Base-by-base conservation (phyloP, 495 filamentous ascomycete genomes). In the Penicillium pancosmium region DNA sequence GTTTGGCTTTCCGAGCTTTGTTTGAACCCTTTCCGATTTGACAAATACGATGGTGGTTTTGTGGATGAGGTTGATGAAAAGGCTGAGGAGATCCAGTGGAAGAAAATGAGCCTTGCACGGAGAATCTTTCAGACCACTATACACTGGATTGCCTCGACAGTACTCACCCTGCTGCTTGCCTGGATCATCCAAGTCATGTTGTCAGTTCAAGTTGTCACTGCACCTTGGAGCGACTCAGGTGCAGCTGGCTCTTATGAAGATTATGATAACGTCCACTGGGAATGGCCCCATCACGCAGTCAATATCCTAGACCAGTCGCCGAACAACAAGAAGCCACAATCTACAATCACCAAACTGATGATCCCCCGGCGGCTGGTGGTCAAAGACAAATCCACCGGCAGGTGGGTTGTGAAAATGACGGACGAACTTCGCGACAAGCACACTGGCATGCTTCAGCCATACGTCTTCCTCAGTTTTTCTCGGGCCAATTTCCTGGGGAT, bases 381-480 rank as follows among this genome's bases (percentile, higher is more conserved):
- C 19, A 52, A 54, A 27, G 59, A 61, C 27, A 25, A 36, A 18
- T 10, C 36, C 3, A 48, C 50, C 5, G 34, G 48, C 0, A 33
- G 40, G 3, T 61, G 54, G 54, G 34, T 61, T 9, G 50, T 46
- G 19, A 61, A 43, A 23, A 51, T 46, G 15, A 59, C 56, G 3
- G 12, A 18, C 1, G 18, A 59, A 4, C 56, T 59, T 23, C 49
- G 59, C 13, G 54, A 61, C 18, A 19, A 49, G 49, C 52, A 49
- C 11, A 61, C 59, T 11, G 59, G 59, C 21, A 61, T 61, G 54
- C 43, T 61, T 2, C 59, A 34, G 8, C 21, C 54, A 15, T 61
- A 61, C 38, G 46, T 61, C 0, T 61, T 61, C 15, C 43, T 61
- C n/a, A 61, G 59, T 50, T 61, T 61, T 47, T 61, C 59, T 7